Evolutionary conservation across 176 grass and related monocot genomes (phyloP), one percentile per base, ranked within the genome.

Genomic region (Oryza glumipatula): DNA sequence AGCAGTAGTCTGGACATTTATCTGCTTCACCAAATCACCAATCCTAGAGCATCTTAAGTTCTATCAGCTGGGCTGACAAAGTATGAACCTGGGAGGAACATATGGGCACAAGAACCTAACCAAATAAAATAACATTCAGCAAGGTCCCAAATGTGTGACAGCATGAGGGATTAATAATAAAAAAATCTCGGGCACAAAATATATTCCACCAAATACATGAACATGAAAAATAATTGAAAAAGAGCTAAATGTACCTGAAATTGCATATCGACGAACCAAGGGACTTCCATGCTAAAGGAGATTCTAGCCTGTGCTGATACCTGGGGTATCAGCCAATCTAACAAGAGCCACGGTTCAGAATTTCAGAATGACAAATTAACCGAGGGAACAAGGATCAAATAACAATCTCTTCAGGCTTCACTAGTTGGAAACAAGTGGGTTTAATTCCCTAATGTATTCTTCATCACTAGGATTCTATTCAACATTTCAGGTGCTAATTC

Each of bases 291-390:
- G 96, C 93, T 41, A 93, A 99, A 69, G 91, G 96, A 76, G 96
- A 99, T 90, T 99, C 96, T 39, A 99, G 41, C 44, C 93, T 87
- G 93, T 92, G 94, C 96, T 32, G 30, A 32, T 72, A 46, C 96
- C 83, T 67, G 96, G 96, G 65, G 93, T 99, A 79, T 94, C 91
- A 52, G 77, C 91, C 71, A 99, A 96, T 89, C 96, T 99, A 79
- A 51, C 38, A 86, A 76, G 48, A 95, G 28, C 23, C 76, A 72
- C 13, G 17, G 47, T 74, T 73, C n/a, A 83, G 36, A 56, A 74
- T 72, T 49, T 83, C 19, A 75, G 43, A 83, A 66, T 66, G 33
- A 82, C 47, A 70, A 79, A 24, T 48, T 36, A 24, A 49, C 13
- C 76, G 78, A 83, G 73, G 65, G 17, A 66, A 70, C 45, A 85